Evolutionary conservation across 2,329 filamentous ascomycete species (phyloP), one percentile per base, ranked within the genome.

Genomic region (Aspergillus transmontanensis): DNA sequence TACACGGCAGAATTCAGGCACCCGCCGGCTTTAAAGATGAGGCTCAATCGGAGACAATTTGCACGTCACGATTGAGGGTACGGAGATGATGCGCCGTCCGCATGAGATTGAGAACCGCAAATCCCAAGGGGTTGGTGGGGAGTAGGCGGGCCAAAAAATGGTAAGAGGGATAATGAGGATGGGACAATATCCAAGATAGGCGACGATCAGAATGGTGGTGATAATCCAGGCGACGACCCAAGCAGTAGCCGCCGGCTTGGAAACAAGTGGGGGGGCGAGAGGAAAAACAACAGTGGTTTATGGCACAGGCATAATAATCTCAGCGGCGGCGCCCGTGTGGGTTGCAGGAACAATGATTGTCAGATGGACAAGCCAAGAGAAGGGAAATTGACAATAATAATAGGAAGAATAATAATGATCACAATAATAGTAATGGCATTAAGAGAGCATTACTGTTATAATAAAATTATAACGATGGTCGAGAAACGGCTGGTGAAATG

Each of bases 1-100:
- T 48, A 61, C 39, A 61, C 39, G 48, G 41, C 59, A 46, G 41
- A 43, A 57, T 36, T 51, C 51, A 61, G 59, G 41, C 51, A 61
- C 51, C 51, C 51, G 41, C 41, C 51, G 51, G 48, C 39, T 45
- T 57, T 58, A 48, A 53, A 41, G 55, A 68, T 68, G 66, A 68
- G 66, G 64, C 66, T 68, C 66, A 66, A 66, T 63, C 60, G 66
- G 64, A 67, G 64, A 48, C 61, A 59, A 67, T 32, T 66, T 60
- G 62, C 64, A 63, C 64, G 59, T 62, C 63, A 64, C 62, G 58
- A 60, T 63, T 50, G 39, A 51, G 41, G 21, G 57, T 26, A 46
- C 53, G 41, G 43, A 39, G 32, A 48, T 53, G 53, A 60, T 54
- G 57, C 34, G 56, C 39, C 55, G 48, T 60, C 41, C 48, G 61